phyloP scores from a whole-genome alignment of 805 yeast species.

The Pichia deserticola region DNA sequence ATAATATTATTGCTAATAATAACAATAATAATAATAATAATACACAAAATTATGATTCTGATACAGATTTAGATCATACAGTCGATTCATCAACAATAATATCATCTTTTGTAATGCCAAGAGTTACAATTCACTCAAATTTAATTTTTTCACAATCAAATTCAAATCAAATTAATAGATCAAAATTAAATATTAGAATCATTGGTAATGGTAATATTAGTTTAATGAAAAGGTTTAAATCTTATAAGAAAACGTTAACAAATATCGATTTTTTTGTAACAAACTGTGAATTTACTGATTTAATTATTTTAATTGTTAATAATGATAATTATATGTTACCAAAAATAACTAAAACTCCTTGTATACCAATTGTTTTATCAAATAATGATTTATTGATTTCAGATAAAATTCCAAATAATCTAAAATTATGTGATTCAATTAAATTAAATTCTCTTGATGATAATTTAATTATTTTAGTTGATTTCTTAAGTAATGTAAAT shows the following conservation, averaged over 20 bases:
- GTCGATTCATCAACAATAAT: slow-evolving; percentile 23
- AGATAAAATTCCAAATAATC: slow-evolving; percentile 11
- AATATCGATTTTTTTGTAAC: slow-evolving; percentile 20
- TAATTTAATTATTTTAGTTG: slow-evolving; percentile 27
- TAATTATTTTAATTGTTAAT: slow-evolving; percentile 24
- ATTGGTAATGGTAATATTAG: slow-evolving; percentile 19
- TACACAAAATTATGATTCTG: background rate
- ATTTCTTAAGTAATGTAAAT: slow-evolving; percentile 24
- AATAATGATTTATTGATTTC: background rate
- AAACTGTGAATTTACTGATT: slow-evolving; percentile 14
- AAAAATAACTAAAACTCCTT: slow-evolving; percentile 8
- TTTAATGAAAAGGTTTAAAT: slow-evolving; percentile 19
- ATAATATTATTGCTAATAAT: too few species aligned
- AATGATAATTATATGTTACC: slow-evolving; percentile 24
- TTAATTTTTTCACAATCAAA: background rate
- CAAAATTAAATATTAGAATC: slow-evolving; percentile 18
- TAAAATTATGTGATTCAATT: slow-evolving; percentile 30
- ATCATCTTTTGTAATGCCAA: slow-evolving; percentile 33
- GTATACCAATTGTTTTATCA: slow-evolving; percentile 6
- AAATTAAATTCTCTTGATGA: slow-evolving; percentile 20
- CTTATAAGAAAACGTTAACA: slow-evolving; percentile 24
- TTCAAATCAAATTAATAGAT: slow-evolving; percentile 1
- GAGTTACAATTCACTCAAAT: slow-evolving; percentile 22
- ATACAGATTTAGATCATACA: slow-evolving; percentile 18
- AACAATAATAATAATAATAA: background rate